Percentiles rank a stretch among this genome's conserved stretches.
phyloP scores from a whole-genome alignment of 2,329 filamentous ascomycete genomes.

The Teratosphaeria nubilosa region DNA sequence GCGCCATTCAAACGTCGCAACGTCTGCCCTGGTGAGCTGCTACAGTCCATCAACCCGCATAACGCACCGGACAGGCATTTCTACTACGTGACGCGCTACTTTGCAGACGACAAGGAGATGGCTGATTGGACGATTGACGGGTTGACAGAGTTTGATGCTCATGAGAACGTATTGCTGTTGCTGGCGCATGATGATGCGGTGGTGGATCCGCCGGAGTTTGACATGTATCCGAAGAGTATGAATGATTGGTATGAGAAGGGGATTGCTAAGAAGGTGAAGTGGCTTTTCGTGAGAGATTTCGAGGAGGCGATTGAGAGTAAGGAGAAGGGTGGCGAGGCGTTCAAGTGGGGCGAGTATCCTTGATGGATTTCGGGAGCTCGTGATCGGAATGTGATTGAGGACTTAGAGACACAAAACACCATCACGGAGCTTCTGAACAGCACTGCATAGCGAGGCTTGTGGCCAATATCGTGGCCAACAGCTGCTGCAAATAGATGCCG shows the following conservation, averaged over 20 bases:
- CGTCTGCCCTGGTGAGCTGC: conserved; percentile 33
- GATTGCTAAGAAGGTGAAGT: conserved; percentile 19
- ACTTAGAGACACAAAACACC: no score
- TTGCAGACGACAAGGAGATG: conserved; percentile 27
- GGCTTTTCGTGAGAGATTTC: conserved; percentile 42
- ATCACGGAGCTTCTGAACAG: no score
- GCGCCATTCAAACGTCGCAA: conserved; percentile 12
- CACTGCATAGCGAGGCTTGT: no score
- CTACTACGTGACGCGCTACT: conserved; percentile 24
- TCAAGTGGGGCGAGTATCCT: conserved; percentile 7
- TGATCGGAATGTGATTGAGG: no score
- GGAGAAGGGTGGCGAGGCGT: conserved; percentile 10
- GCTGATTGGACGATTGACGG: conserved; percentile 25
- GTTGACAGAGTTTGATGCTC: conserved; percentile 23
- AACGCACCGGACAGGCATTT: conserved; percentile 25
- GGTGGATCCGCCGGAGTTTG: conserved; percentile 19
- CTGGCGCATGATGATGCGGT: conserved; percentile 24
- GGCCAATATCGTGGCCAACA: no score
- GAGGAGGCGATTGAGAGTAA: conserved; percentile 29
- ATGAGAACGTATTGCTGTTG: conserved; percentile 22
- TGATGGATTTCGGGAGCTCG: neutral
- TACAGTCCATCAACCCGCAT: conserved; percentile 31
- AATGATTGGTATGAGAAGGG: conserved; percentile 24
- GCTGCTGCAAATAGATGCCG: no score
- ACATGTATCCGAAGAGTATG: conserved; percentile 32